phyloP scores from a whole-genome alignment of 352 stramenopile species.

The Phytopythium litorale region DNA sequence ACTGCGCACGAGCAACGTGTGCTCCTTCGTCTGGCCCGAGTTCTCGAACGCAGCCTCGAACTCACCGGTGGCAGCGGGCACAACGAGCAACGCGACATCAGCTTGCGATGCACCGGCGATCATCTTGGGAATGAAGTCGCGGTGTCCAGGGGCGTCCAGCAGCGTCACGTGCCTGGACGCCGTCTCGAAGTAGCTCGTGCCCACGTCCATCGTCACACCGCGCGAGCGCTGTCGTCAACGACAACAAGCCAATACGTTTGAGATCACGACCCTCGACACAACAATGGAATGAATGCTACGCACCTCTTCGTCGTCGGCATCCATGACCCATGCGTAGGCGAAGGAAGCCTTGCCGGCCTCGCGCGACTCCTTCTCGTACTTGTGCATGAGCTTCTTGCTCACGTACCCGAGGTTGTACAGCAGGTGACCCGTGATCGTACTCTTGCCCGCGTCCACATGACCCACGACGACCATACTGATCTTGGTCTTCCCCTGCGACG shows the following conservation, averaged over 20 bases:
- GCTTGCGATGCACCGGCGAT: slow-evolving; percentile 93
- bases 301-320: slow-evolving; percentile 80
- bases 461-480: slow-evolving; percentile 96
- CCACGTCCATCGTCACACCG: slow-evolving; percentile 98
- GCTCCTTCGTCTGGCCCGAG: slow-evolving; percentile 97
- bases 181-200: slow-evolving; percentile 91
- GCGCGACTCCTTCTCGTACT: slow-evolving; percentile 89
- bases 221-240: slow-evolving; percentile 79
- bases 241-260: not conserved
- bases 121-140: slow-evolving; percentile 98
- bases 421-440: slow-evolving; percentile 95
- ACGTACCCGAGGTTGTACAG: slow-evolving; percentile 90
- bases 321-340: slow-evolving; percentile 95
- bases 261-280: not conserved
- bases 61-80: slow-evolving; percentile 92
- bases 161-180: slow-evolving; percentile 91
- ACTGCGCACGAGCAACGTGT: slow-evolving; percentile 93
- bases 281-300: slow-evolving; percentile 10
- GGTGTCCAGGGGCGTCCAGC: slow-evolving; percentile 95
- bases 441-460: slow-evolving; percentile 98
- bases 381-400: slow-evolving; percentile 85
- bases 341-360: slow-evolving; percentile 94
- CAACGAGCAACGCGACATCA: slow-evolving; percentile 92
- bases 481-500: slow-evolving; percentile 54
- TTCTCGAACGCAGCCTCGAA: slow-evolving; percentile 95